Base-by-base conservation (phyloP, 176 grass and related monocot genomes). In the Echinochloa phyllopogon region DNA sequence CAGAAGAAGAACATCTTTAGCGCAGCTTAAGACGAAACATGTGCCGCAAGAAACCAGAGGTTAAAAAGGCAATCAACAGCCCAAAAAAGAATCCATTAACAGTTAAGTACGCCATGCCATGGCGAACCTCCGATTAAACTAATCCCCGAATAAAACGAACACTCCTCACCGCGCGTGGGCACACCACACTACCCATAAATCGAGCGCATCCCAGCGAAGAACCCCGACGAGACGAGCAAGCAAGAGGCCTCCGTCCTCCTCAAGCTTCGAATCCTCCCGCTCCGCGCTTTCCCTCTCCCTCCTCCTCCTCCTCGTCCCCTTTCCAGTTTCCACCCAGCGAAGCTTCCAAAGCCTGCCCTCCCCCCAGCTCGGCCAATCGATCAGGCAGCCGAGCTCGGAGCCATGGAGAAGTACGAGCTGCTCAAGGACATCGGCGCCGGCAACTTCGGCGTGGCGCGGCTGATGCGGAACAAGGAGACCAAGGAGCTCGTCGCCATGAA, bases 391-490 rank as follows among this genome's bases (percentile, higher is more conserved):
- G 42, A 81, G 52, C 43, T n/a, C 61, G 70, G 37, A 53, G 74
- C 62, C 86, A 96, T 96, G 94, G 94, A 96, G 91, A 96, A 88
- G 92, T 97, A 97, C 89, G 94, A 97, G 90, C 92, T 97, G 43
- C 72, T 97, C 90, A 97, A 92, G 89, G 94, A 97, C 52, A 97
- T 97, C 85, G 94, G 94, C 45, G 77, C 90, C 70, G 94, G 92
- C 38, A 94, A 97, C 86, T 97, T 94, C 83, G 94, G 92, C 51
- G 89, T 97, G 2, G 94, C 92, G 51, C 75, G 94, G 86, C 65
- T 97, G 53, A 94, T 97, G 94, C 83, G 90, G 18, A 88, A 97
- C 90, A 94, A 89, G 86, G 92, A 90, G 94, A 97, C 94, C 68
- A 90, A 88, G 80, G 94, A 97, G 92, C 92, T 97, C 14, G 92